Evolutionary conservation across 345 rosid genomes (phyloP), one percentile per base, ranked within the genome.

Genomic region (Cardamine chenopodiifolia): DNA sequence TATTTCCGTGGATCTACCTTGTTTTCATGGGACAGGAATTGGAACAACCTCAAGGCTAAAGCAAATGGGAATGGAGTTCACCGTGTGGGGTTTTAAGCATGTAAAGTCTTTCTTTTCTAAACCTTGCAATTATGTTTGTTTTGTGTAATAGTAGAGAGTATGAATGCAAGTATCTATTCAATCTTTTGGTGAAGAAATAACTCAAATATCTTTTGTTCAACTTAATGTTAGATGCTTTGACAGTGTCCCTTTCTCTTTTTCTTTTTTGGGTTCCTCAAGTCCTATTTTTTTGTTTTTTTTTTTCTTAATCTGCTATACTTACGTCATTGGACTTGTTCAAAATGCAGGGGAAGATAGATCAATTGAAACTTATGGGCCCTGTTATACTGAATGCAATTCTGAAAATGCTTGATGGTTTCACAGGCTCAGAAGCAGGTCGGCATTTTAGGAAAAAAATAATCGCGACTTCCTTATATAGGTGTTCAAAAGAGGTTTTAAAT

Each of bases 61-160:
- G 87, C 98, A 90, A 78, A 77, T 91, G 83, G 97, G 98, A 67
- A 94, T 94, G 98, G 98, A 94, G 80, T 94, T 94, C 82, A 88
- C 97, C 34, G 97, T 94, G 56, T 94, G 97, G 98, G 98, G 90
- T 70, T 94, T 94, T 79, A 94, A 94, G 86, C 98, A 94, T 79
- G 97, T 94, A 85, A 88, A 85, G 62, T 44, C 72, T 42, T 63
- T 40, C 26, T 39, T 81, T 59, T 66, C 47, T 25, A 44, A 53
- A 57, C 39, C 54, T 62, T 73, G 70, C 47, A 11, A 7, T 74
- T 77, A 23, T 72, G 56, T 59, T 53, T 75, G 18, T 58, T 54
- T 56, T 54, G 32, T 26, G 66, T 72, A 59, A 29, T 17, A 69
- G 31, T 20, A 23, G 52, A 49, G 15, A 67, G 19, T 40, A 52